phyloP scores from a whole-genome alignment of 768 basidiomycete genomes.

The Panus rudis region DNA sequence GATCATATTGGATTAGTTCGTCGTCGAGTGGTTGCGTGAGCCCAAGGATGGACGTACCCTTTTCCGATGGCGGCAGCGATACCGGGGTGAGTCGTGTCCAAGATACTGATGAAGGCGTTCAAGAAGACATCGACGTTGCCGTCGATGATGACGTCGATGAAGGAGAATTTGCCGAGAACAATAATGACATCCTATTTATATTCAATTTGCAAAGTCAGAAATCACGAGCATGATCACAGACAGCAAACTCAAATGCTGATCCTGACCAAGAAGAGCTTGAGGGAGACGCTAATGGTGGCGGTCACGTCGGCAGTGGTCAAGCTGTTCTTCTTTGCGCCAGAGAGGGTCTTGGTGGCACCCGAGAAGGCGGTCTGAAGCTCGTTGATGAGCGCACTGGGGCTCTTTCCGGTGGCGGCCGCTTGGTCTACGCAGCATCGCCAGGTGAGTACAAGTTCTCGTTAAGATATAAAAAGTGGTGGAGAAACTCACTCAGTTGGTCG shows the following conservation, averaged over 20 bases:
- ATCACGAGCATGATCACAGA: neutral
- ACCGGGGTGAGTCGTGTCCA: neutral
- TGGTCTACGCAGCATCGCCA: neutral
- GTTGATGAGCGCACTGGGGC: neutral
- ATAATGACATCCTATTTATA: neutral
- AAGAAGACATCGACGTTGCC: neutral
- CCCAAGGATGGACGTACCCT: neutral
- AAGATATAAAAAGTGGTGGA: neutral
- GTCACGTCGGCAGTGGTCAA: neutral
- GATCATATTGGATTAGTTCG: neutral
- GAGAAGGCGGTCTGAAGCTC: neutral
- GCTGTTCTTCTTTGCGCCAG: neutral
- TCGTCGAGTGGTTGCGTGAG: neutral
- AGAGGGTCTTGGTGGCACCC: neutral
- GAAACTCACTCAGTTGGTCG: neutral
- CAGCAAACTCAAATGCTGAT: neutral
- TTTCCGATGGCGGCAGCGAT: neutral
- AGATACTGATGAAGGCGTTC: neutral
- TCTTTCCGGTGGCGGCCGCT: neutral
- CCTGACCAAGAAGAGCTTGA: neutral
- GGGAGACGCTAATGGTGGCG: neutral
- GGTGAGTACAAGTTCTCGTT: neutral
- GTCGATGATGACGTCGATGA: neutral
- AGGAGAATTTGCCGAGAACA: neutral
- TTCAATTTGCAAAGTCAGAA: neutral